Conservation (phyloP, 768 basidiomycete species). For the Rhizopogon sp. region DNA sequence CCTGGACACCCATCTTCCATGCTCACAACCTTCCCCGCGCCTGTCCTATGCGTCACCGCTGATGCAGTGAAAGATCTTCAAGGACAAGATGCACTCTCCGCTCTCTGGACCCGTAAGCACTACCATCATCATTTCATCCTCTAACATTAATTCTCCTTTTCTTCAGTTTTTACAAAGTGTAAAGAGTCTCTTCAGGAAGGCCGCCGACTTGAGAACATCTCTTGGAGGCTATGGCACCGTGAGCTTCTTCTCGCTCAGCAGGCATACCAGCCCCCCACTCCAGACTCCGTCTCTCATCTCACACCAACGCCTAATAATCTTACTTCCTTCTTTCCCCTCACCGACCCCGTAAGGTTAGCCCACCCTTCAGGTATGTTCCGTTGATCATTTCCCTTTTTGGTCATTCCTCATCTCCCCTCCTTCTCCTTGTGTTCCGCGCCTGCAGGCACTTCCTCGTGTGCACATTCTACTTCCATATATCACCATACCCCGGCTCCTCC, state of each 20-base stretch:
- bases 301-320: conserved; percentile 16
- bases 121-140: background rate
- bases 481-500: conserved; percentile 24
- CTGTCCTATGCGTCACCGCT: conserved; percentile 60
- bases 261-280: conserved; percentile 22
- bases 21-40: conserved; percentile 51
- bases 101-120: conserved; percentile 62
- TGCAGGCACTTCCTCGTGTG: conserved; percentile 18
- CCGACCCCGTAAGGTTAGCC: conserved; percentile 9
- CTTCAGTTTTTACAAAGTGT: conserved; percentile 78
- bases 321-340: conserved; percentile 23
- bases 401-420: conserved; percentile 7
- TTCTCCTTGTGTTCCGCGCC: conserved; percentile 12
- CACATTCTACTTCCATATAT: conserved; percentile 23
- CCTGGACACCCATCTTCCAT: conserved; percentile 25
- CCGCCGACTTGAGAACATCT: conserved; percentile 79
- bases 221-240: conserved; percentile 81
- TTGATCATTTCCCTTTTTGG: conserved; percentile 9
- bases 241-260: conserved; percentile 41
- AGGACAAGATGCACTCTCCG: conserved; percentile 58
- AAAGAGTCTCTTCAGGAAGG: conserved; percentile 77
- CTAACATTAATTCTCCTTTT: conserved; percentile 2
- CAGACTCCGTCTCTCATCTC: conserved; percentile 19
- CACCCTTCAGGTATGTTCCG: conserved; percentile 12
- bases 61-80: conserved; percentile 68